Percentiles rank a stretch among this genome's conserved stretches.
Evolutionary conservation across 805 yeast species (phyloP).

Genomic region (Candida tammaniensis): DNA sequence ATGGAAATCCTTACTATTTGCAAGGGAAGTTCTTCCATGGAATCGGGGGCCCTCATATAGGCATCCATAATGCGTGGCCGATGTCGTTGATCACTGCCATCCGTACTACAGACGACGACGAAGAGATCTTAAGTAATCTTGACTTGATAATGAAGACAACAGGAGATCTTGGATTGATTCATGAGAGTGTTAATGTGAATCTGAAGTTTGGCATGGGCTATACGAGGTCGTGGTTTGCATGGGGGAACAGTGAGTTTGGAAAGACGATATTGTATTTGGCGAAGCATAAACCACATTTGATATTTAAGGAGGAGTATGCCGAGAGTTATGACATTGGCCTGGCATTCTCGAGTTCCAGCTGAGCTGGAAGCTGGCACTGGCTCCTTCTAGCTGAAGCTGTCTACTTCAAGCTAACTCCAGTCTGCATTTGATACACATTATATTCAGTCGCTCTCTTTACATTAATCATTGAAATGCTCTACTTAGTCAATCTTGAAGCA

Average conservation of each 20-base stretch:
- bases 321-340: constrained; percentile 31
- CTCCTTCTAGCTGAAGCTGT: too few relatives aligned
- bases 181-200: constrained; percentile 74
- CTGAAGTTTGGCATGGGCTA: constrained; percentile 43
- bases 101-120: constrained; percentile 70
- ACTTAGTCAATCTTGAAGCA: too few relatives aligned
- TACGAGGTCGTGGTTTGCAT: constrained; percentile 89
- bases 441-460: too few relatives aligned
- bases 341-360: too few relatives aligned
- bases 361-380: constrained; percentile 14
- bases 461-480: neutral
- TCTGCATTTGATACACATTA: too few relatives aligned
- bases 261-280: constrained; percentile 80
- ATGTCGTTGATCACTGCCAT: constrained; percentile 77
- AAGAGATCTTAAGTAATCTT: constrained; percentile 55
- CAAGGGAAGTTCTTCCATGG: constrained; percentile 66
- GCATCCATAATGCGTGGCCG: constrained; percentile 83
- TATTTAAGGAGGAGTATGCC: constrained; percentile 48
- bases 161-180: constrained; percentile 76
- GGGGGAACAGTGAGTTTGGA: constrained; percentile 93
- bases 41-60: constrained; percentile 90
- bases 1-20: constrained; percentile 77
- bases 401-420: too few relatives aligned
- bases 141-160: constrained; percentile 57
- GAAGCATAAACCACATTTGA: constrained; percentile 65